Evolutionary conservation across 176 grass and related monocot genomes (phyloP).

Genomic region (Tillandsia fasciculata): DNA sequence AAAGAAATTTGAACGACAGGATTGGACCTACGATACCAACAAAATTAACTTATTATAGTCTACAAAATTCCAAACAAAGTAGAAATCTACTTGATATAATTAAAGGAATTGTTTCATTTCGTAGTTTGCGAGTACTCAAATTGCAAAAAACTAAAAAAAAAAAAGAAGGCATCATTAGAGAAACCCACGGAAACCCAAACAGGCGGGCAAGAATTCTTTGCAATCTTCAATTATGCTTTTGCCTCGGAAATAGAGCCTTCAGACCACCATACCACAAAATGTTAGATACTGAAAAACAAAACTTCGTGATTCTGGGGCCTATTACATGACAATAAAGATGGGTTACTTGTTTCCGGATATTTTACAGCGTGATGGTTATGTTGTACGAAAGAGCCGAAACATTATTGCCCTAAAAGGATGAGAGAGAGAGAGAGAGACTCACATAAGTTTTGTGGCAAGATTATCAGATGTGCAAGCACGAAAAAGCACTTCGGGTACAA

Average conservation of each 20-base stretch:
- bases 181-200: not conserved
- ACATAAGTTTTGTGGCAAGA: constrained; percentile 53
- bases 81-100: not conserved
- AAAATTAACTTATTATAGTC: no score
- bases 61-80: no score
- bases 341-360: not conserved
- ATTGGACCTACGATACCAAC: no score
- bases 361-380: not conserved
- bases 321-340: not conserved
- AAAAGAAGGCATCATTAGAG: not conserved
- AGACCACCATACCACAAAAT: no score
- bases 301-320: not conserved
- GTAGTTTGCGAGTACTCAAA: not conserved
- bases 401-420: not conserved
- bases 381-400: not conserved
- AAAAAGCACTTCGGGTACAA: constrained; percentile 90
- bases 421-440: constrained; percentile 12
- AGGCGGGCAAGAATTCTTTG: not conserved
- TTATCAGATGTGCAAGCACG: constrained; percentile 46
- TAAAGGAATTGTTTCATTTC: not conserved
- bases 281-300: no score
- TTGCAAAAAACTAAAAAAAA: not conserved
- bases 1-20: no score
- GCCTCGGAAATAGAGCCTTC: no score
- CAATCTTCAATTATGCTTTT: no score